Evolutionary conservation across 192 early-diverging fungal genomes (phyloP).

Genomic region (Coemansia erecta): DNA sequence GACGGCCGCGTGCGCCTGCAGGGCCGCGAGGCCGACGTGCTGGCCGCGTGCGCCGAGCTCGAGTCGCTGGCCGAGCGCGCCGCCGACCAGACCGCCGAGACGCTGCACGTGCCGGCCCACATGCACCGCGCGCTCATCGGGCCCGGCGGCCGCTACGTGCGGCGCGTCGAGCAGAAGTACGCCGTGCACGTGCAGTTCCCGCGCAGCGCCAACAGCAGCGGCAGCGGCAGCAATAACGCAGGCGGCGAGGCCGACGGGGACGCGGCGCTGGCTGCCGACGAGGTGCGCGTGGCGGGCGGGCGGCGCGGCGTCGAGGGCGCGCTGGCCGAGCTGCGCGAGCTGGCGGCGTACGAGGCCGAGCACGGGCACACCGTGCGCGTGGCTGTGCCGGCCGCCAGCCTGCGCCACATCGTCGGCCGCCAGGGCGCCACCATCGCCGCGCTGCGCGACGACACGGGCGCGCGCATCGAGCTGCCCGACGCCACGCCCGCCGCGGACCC

Average conservation of each 20-base stretch:
- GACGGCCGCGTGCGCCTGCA: slow-evolving; percentile 59
- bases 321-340: slow-evolving; percentile 77
- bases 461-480: slow-evolving; percentile 71
- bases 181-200: slow-evolving; percentile 70
- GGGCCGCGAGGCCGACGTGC: slow-evolving; percentile 76
- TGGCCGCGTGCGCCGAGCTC: slow-evolving; percentile 69
- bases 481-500: no score
- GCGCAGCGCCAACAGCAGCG: slow-evolving; percentile 45
- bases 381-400: slow-evolving; percentile 58
- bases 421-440: slow-evolving; percentile 68
- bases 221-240: neutral
- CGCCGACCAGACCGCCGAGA: slow-evolving; percentile 62
- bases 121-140: slow-evolving; percentile 76
- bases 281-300: slow-evolving; percentile 80
- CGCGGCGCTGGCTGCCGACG: slow-evolving; percentile 49
- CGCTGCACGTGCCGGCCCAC: slow-evolving; percentile 57
- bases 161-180: slow-evolving; percentile 75
- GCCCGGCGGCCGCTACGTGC: slow-evolving; percentile 65
- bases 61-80: slow-evolving; percentile 62
- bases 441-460: slow-evolving; percentile 68
- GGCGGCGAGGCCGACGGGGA: slow-evolving; percentile 55
- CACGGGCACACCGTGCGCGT: slow-evolving; percentile 67
- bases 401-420: slow-evolving; percentile 80
- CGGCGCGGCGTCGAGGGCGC: slow-evolving; percentile 77
- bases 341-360: slow-evolving; percentile 80